Evolutionary conservation across 495 filamentous ascomycete species (phyloP), one percentile per base, ranked within the genome.

Genomic region (Aspergillus funiculosus): DNA sequence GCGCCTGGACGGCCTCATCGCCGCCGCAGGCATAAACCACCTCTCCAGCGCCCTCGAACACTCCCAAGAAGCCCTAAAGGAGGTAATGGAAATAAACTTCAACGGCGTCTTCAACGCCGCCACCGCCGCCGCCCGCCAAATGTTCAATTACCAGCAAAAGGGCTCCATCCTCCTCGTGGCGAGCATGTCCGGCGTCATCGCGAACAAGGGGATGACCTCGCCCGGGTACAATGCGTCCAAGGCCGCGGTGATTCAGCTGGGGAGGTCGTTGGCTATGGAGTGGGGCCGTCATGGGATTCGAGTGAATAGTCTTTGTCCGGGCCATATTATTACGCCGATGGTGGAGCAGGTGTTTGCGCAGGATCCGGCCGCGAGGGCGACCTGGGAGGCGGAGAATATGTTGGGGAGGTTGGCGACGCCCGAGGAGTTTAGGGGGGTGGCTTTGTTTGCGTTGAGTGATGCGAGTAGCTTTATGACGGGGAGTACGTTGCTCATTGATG

Each of bases 1-100:
- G 26, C 74, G 80, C 3, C 52, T 92, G 10, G 86, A 92, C 57
- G 88, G 88, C 1, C 62, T 92, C 21, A 78, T 94, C 48, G 86
- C 86, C n/a, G 86, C 86, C 8, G 87, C 86, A 2, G 84, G 83
- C 5, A 82, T 87, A 55, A 83, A 89, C 61, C 82, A 89, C 57
- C 80, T 87, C 53, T 81, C 81, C 6, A 57, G 74, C 4, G 82
- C 85, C 0, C 66, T 87, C 40, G 80, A 87, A 39, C 86, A 88
- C 61, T 76, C 76, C 8, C 75, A 75, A 2, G 74, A 75, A 36
- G 80, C 84, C 21, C 57, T 73, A 2, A 76, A 87, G 49, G 76
- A 75, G 36, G 85, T 89, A 64, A 68, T 89, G 60, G 71, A 77
- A 26, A 79, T 87, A 47, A 89, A 89, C 60, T 80, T 86, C 37